Base-by-base conservation (phyloP, 2,329 filamentous ascomycete genomes). In the Sordariomycetes sp. region DNA sequence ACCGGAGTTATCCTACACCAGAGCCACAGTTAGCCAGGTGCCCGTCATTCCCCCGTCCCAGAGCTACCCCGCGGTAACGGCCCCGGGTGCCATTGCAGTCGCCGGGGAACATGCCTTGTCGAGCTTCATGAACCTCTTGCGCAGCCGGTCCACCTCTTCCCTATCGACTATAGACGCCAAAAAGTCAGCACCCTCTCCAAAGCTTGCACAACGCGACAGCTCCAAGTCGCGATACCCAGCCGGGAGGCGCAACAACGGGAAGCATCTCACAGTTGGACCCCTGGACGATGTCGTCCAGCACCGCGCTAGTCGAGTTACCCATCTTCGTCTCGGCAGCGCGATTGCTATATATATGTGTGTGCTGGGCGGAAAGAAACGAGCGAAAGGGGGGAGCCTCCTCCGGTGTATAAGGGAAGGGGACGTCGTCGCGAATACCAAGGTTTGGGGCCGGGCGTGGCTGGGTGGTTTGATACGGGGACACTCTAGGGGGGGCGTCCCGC, bases 91-190 rank as follows among this genome's bases (percentile, higher is more conserved):
- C 24, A 17, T 50, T 45, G 2, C 2, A 7, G 25, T 28, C 42
- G 22, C 2, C 22, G 51, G 48, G 13, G 12, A 32, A 54, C 56
- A 63, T 74, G 94, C 92, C 82, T 96, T 97, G 74, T 99, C 94
- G 60, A 99, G 78, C 76, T 99, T 99, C 92, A 97, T 97, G 69
- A 99, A 99, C 61, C 92, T 84, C 78, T 99, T 99, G 68, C 90
- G 83, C 69, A 99, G 79, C 67, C 94, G 84, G 70, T 97, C 94
- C 60, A 99, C 90, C 73, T 99, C 94, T 67, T 99, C 94, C 71
- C 89, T 86, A 76, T 99, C 89, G 77, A 99, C 92, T 97, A 24
- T 7, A 52, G 28, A 39, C 34, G 7, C 42, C 24, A 39, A 39
- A 32, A 42, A 15, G 36, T 50, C 6, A 50, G 45, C 45, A 22